A percentile compares a stretch with the other conserved stretches of the same genome.
These are phyloP conservation scores for Amaranthus cruentus DNA, from an alignment of 148 eudicot species.

Conservation along the genomic window DNA sequence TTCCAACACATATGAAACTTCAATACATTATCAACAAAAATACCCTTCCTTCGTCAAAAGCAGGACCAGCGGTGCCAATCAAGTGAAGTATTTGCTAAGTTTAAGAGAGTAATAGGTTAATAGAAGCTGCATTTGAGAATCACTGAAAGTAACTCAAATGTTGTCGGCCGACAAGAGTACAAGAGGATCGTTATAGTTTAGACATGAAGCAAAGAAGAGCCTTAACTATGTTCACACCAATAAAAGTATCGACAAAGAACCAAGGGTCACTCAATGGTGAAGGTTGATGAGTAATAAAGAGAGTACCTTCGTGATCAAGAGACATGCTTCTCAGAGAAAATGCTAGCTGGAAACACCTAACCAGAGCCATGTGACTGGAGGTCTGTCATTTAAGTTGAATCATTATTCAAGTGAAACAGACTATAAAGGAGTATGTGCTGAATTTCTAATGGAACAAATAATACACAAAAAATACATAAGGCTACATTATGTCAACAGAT, in stretches of 20 bases:
- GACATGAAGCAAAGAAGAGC: not conserved
- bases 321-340: slow-evolving; percentile 73
- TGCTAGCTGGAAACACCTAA: slow-evolving; percentile 81
- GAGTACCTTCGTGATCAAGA: slow-evolving; percentile 59
- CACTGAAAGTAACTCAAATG: not conserved
- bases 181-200: not conserved
- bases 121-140: not conserved
- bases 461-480: not conserved
- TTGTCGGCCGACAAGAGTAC: not conserved
- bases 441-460: not conserved
- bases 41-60: not conserved
- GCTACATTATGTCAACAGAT: not conserved
- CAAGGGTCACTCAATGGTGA: not conserved
- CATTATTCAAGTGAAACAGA: slow-evolving; percentile 11
- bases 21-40: no score
- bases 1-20: not conserved
- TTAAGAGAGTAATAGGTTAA: not conserved
- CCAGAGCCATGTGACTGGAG: slow-evolving; percentile 61
- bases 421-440: not conserved
- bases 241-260: not conserved
- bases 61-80: not conserved
- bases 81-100: not conserved
- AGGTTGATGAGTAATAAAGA: slow-evolving; percentile 3
- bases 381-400: slow-evolving; percentile 43
- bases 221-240: not conserved